Percentiles rank a stretch among this genome's conserved stretches.
Conservation (phyloP, 345 rosid genomes). For the Salix koriyanagi region DNA sequence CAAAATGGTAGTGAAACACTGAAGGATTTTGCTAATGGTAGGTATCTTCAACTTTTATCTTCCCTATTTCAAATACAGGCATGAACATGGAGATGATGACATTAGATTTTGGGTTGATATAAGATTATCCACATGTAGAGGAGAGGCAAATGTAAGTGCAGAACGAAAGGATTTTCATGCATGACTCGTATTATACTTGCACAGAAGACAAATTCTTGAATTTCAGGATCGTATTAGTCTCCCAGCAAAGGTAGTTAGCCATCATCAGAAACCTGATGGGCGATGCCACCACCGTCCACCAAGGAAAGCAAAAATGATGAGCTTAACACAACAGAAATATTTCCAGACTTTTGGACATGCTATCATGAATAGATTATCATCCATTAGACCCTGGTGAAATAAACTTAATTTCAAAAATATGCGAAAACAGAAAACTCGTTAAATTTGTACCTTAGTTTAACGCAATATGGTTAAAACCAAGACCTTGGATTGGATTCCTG, state of each 20-base stretch:
- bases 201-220: not conserved
- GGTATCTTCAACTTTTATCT: constrained; percentile 13
- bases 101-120: not conserved
- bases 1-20: constrained; percentile 52
- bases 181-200: not conserved
- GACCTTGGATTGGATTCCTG: not conserved
- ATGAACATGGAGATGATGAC: not conserved
- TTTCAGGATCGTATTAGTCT: not conserved
- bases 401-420: not conserved
- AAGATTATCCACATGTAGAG: not conserved
- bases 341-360: not conserved
- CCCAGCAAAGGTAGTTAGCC: not conserved
- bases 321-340: not conserved
- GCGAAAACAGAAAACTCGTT: not conserved
- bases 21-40: constrained; percentile 60
- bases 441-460: not conserved
- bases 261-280: not conserved
- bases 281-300: not conserved
- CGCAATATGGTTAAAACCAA: not conserved
- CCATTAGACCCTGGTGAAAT: not conserved
- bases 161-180: not conserved
- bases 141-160: not conserved
- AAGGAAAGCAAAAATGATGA: not conserved
- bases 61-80: not conserved
- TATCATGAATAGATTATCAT: not conserved